A percentile compares a stretch with the other conserved stretches of the same genome.
phyloP scores from a whole-genome alignment of 2,329 filamentous ascomycete genomes.

The Calcarisporium arbuscula region DNA sequence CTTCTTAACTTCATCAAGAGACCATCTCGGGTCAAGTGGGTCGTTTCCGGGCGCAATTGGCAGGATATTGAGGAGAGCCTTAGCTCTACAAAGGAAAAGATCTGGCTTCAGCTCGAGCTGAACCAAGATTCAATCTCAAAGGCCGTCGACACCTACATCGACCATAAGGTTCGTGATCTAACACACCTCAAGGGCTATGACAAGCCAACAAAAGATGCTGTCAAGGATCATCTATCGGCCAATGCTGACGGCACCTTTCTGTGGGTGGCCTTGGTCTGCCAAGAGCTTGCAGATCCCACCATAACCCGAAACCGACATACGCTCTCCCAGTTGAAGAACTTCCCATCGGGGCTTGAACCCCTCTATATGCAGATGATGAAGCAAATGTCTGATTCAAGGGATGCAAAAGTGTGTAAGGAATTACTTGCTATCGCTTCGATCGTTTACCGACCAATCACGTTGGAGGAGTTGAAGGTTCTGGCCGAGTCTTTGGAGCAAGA shows the following conservation, averaged over 20 bases:
- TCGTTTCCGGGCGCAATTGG: conserved; percentile 38
- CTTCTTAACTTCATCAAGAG: background rate
- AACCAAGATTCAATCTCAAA: conserved; percentile 25
- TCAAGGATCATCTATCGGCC: conserved; percentile 12
- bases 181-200: conserved; percentile 11
- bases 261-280: conserved; percentile 17
- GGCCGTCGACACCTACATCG: conserved; percentile 32
- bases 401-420: conserved; percentile 22
- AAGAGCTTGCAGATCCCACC: conserved; percentile 8
- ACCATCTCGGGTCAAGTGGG: conserved; percentile 28
- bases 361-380: conserved; percentile 33
- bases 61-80: conserved; percentile 27
- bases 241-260: conserved; percentile 30
- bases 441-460: conserved; percentile 28
- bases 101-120: conserved; percentile 27
- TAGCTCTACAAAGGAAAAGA: conserved; percentile 9
- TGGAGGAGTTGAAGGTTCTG: conserved; percentile 26
- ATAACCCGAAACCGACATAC: conserved; percentile 10
- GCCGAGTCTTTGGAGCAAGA: conserved; percentile 9
- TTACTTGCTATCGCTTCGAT: conserved; percentile 25
- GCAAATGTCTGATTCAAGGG: conserved; percentile 20
- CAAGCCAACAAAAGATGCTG: background rate
- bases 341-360: conserved; percentile 26
- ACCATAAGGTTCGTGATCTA: conserved; percentile 24
- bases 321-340: conserved; percentile 12